These are phyloP conservation scores for Tuber microsphaerosporum DNA, from an alignment of 495 filamentous ascomycete genomes.

Conservation along the genomic window DNA sequence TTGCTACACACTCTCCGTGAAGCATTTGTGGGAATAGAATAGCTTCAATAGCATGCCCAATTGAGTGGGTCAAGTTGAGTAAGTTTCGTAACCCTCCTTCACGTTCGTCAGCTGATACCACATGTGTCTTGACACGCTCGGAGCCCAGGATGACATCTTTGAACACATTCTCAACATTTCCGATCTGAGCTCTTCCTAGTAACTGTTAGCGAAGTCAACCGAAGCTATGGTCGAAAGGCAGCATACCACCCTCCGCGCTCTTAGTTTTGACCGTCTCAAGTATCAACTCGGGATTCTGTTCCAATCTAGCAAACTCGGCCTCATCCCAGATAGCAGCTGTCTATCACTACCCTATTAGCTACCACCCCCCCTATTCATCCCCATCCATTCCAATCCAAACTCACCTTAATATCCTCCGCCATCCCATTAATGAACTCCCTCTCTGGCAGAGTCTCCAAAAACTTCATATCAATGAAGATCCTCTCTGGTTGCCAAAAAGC, in stretches of 20 bases:
- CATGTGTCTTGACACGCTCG: conserved; percentile 80
- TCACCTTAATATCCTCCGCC: conserved; percentile 87
- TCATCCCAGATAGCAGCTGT: conserved; percentile 95
- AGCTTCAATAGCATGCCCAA: conserved; percentile 93
- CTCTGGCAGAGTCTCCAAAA: conserved; percentile 82
- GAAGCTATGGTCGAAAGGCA: not conserved
- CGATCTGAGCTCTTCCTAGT: conserved; percentile 52
- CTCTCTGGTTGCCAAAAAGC: conserved; percentile 92
- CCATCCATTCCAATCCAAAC: not conserved
- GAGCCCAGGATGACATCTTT: conserved; percentile 85
- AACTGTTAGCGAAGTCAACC: conserved; percentile 15
- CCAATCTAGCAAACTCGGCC: conserved; percentile 74
- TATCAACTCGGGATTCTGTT: conserved; percentile 68
- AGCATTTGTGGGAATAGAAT: conserved; percentile 91
- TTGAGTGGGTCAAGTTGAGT: conserved; percentile 96
- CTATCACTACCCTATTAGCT: conserved; percentile 41
- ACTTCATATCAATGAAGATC: conserved; percentile 89
- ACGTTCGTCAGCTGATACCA: conserved; percentile 86
- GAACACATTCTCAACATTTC: conserved; percentile 64
- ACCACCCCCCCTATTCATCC: not conserved
- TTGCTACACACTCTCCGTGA: conserved; percentile 90
- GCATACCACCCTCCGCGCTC: conserved; percentile 43
- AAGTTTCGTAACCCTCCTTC: conserved; percentile 92
- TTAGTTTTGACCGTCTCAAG: conserved; percentile 61
- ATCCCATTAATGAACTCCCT: conserved; percentile 98